Conservation (phyloP, 2,329 filamentous ascomycete species). For the Sporothrix protearum region DNA sequence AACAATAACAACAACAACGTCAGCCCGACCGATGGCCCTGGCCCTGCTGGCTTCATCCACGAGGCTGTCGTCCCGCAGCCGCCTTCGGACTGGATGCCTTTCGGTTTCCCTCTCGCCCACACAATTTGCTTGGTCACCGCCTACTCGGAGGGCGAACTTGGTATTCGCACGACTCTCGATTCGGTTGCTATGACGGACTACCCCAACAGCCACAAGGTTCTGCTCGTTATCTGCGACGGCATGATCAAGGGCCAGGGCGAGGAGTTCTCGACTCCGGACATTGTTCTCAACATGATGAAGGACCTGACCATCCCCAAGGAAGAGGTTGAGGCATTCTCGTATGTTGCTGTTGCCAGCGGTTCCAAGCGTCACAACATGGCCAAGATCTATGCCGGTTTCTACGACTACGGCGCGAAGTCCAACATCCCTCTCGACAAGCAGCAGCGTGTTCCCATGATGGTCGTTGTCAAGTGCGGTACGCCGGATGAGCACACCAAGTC, state of each 20-base stretch:
- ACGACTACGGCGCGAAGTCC: slow-evolving; percentile 85
- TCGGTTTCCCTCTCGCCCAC: slow-evolving; percentile 91
- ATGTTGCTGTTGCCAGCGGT: slow-evolving; percentile 92
- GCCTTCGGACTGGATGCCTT: slow-evolving; percentile 94
- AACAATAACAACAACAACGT: slow-evolving; percentile 50
- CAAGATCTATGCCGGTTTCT: slow-evolving; percentile 96
- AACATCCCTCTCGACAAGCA: slow-evolving; percentile 79
- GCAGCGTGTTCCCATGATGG: slow-evolving; percentile 96
- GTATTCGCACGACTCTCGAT: slow-evolving; percentile 88
- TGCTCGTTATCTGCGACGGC: slow-evolving; percentile 94
- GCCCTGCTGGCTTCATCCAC: slow-evolving; percentile 92
- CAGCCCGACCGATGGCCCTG: slow-evolving; percentile 63
- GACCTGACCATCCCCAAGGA: slow-evolving; percentile 76
- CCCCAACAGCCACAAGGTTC: slow-evolving; percentile 97
- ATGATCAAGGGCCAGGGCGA: slow-evolving; percentile 97
- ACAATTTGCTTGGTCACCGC: slow-evolving; percentile 91
- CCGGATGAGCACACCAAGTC: slow-evolving; percentile 74
- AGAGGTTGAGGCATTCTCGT: slow-evolving; percentile 86
- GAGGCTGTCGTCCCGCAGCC: slow-evolving; percentile 94
- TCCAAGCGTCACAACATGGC: slow-evolving; percentile 99
- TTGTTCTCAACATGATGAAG: slow-evolving; percentile 89
- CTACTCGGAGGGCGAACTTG: slow-evolving; percentile 93
- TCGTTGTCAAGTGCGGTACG: slow-evolving; percentile 92
- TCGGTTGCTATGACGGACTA: slow-evolving; percentile 98
- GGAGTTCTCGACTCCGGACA: slow-evolving; percentile 79